Conservation (phyloP, 139 green algal genomes). For the Tetradesmus lagerheimii region DNA sequence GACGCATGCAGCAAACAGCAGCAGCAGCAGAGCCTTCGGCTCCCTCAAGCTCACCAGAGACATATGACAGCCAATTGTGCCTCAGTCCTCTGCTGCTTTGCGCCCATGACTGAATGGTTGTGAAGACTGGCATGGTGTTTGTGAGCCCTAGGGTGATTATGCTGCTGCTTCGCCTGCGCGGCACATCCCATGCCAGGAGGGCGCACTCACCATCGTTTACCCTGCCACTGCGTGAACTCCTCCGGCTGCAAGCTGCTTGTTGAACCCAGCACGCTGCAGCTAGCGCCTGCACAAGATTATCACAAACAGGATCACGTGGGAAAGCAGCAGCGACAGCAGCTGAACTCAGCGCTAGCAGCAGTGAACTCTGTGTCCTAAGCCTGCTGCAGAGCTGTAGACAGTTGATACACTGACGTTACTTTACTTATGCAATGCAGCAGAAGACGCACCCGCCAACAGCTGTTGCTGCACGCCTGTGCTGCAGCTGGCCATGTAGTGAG, state of each 20-base stretch:
- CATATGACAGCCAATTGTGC: no score
- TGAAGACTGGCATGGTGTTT: no score
- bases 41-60: no score
- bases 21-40: no score
- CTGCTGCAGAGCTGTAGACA: background rate
- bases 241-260: constrained; percentile 7
- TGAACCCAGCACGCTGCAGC: constrained; percentile 23
- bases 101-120: no score
- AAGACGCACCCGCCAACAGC: constrained; percentile 15
- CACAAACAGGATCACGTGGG: background rate
- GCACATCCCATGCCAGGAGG: background rate
- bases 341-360: background rate
- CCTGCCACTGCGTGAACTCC: constrained; percentile 38
- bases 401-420: background rate
- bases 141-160: no score
- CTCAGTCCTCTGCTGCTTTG: background rate
- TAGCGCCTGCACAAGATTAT: background rate
- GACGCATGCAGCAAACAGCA: background rate
- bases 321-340: background rate
- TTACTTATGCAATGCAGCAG: background rate
- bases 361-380: background rate
- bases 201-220: constrained; percentile 37
- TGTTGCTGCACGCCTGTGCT: constrained; percentile 45
- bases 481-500: constrained; percentile 40
- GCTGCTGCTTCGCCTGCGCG: background rate